Evolutionary conservation across 192 early-diverging fungal genomes (phyloP).

Genomic region (Mortierella claussenii): DNA sequence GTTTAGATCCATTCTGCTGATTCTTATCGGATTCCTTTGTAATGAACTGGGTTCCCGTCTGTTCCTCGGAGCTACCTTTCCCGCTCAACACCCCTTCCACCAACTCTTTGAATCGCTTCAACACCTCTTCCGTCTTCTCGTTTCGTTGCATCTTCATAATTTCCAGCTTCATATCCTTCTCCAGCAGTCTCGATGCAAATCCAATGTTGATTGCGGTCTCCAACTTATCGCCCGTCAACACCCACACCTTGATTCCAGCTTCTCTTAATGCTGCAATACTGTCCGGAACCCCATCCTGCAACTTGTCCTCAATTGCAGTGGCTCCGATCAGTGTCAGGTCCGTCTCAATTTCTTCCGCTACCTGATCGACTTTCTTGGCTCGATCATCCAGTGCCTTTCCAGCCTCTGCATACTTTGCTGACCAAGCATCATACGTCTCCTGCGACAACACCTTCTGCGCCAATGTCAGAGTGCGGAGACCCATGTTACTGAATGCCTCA

Average conservation of each 20-base stretch:
- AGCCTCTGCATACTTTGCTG: conserved; percentile 77
- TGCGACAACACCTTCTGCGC: conserved; percentile 79
- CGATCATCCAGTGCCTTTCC: conserved; percentile 76
- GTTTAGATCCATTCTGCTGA: too few relatives aligned
- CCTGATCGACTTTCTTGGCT: conserved; percentile 73
- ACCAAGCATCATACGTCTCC: conserved; percentile 81
- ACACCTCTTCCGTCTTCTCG: conserved; percentile 22
- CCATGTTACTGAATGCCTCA: conserved; percentile 83
- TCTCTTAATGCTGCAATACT: conserved; percentile 83
- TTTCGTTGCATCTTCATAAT: conserved; percentile 58
- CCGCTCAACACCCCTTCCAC: conserved; percentile 31
- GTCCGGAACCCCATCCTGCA: conserved; percentile 96
- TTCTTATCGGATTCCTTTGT: too few relatives aligned
- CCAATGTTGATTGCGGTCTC: conserved; percentile 99
- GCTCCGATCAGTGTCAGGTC: conserved; percentile 89
- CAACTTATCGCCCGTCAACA: conserved; percentile 97
- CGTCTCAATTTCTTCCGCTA: conserved; percentile 83
- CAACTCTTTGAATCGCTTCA: conserved; percentile 38
- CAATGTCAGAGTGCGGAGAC: conserved; percentile 91
- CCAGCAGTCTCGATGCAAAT: conserved; percentile 82
- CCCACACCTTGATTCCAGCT: conserved; percentile 97
- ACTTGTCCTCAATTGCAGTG: conserved; percentile 96
- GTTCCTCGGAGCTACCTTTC: conserved; percentile 13
- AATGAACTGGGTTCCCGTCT: too few relatives aligned
- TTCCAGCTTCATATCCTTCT: conserved; percentile 76